Conservation (phyloP, 768 basidiomycete species). For the Naematelia aurantialba region DNA sequence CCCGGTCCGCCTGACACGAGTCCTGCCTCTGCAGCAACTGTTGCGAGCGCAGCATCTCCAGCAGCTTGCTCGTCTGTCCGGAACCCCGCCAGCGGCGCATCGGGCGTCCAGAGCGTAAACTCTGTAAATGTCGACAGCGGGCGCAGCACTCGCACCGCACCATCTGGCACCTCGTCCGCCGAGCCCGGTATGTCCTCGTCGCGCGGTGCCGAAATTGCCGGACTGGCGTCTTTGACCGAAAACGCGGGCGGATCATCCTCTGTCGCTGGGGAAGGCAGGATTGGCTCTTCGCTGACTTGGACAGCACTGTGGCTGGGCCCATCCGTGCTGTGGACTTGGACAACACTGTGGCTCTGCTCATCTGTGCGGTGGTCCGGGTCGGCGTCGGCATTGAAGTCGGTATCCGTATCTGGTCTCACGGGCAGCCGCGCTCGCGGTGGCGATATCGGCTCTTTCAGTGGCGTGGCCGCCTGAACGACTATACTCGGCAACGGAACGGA, state of each 20-base stretch:
- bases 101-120: slow-evolving; percentile 43
- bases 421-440: slow-evolving; percentile 9
- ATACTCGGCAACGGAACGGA: slow-evolving; percentile 19
- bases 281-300: slow-evolving; percentile 3
- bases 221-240: slow-evolving; percentile 6
- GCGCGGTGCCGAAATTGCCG: background rate
- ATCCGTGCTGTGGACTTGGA: background rate
- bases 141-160: slow-evolving; percentile 17
- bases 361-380: background rate
- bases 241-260: slow-evolving; percentile 39
- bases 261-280: slow-evolving; percentile 41
- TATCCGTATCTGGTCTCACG: background rate
- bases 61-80: slow-evolving; percentile 14
- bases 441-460: slow-evolving; percentile 30
- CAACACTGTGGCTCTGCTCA: background rate
- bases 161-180: slow-evolving; percentile 5
- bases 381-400: background rate
- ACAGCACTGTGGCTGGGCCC: too few species aligned
- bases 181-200: background rate
- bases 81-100: slow-evolving; percentile 37
- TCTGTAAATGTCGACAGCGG: slow-evolving; percentile 27
- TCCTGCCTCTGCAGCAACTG: background rate
- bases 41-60: background rate
- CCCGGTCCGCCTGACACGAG: background rate
- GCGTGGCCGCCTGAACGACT: slow-evolving; percentile 33